These are phyloP conservation scores for Allomyces arbusculus DNA, from an alignment of 192 early-diverging fungal species.

Conservation along the genomic window DNA sequence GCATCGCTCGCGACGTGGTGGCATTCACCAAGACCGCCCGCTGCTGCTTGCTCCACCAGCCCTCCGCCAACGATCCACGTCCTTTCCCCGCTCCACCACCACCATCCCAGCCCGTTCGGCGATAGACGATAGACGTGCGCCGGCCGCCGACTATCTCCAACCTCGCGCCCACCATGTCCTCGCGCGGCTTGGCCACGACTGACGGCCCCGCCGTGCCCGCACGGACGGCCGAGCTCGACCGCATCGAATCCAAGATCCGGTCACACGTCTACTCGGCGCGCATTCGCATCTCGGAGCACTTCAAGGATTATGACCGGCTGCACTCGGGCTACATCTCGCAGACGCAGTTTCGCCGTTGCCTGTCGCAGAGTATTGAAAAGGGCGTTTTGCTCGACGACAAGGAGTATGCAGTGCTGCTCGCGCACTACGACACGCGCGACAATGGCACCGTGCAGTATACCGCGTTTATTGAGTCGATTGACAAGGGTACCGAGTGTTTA, in stretches of 20 bases:
- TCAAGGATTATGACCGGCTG: conserved; percentile 30
- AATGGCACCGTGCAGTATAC: conserved; percentile 22
- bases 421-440: conserved; percentile 10
- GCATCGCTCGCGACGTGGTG: no score
- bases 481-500: conserved; percentile 10
- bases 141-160: no score
- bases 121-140: no score
- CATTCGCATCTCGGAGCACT: conserved; percentile 25
- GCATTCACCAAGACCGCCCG: no score
- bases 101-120: no score
- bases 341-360: conserved; percentile 23
- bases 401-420: conserved; percentile 17
- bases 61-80: no score
- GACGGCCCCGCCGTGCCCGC: no score
- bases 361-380: conserved; percentile 18
- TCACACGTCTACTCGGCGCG: conserved; percentile 5
- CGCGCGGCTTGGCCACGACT: no score
- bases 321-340: conserved; percentile 20
- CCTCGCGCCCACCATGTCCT: no score
- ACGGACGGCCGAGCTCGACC: not conserved
- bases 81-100: no score
- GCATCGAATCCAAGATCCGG: not conserved
- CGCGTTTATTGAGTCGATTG: conserved; percentile 26
- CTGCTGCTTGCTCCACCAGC: no score
- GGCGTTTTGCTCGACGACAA: conserved; percentile 11